Conservation (phyloP, 139 green algal genomes). For the Yamagishiella unicocca region DNA sequence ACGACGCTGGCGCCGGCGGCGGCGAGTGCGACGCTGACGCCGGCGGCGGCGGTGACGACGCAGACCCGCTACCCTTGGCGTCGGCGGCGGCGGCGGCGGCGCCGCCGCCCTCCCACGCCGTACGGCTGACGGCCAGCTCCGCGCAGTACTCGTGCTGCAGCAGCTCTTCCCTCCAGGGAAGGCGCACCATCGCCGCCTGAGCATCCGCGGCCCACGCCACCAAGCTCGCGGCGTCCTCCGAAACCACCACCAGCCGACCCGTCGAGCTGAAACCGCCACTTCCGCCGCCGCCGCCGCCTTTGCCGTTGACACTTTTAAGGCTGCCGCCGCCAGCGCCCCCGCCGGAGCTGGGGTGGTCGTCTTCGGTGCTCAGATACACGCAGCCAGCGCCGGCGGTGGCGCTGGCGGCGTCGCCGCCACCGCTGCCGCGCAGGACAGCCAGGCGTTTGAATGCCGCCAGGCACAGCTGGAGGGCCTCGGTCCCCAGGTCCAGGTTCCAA, state of each 20-base stretch:
- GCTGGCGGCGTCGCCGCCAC: background rate
- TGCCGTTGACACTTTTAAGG: background rate
- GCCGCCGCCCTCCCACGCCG: background rate
- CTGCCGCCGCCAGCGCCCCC: background rate
- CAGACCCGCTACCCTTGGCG: background rate
- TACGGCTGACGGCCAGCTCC: slow-evolving; percentile 6
- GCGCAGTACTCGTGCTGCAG: slow-evolving; percentile 14
- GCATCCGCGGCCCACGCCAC: slow-evolving; percentile 8
- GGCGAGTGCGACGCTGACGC: background rate
- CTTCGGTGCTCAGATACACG: background rate
- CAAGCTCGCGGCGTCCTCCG: slow-evolving; percentile 7
- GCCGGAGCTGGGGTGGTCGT: background rate
- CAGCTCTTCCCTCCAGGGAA: slow-evolving; percentile 35
- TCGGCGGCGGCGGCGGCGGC: background rate
- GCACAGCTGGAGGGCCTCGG: slow-evolving; percentile 14
- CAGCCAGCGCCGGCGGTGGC: background rate
- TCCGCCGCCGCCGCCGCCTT: background rate
- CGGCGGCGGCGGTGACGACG: background rate
- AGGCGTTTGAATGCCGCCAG: slow-evolving; percentile 7
- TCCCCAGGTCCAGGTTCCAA: slow-evolving; percentile 10
- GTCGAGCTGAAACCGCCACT: background rate
- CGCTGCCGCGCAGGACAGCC: background rate
- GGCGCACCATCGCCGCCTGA: background rate
- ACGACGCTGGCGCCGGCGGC: background rate
- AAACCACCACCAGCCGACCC: slow-evolving; percentile 4